Evolutionary conservation across 2,329 filamentous ascomycete species (phyloP).

Genomic region (Rhynchosporium graminicola): DNA sequence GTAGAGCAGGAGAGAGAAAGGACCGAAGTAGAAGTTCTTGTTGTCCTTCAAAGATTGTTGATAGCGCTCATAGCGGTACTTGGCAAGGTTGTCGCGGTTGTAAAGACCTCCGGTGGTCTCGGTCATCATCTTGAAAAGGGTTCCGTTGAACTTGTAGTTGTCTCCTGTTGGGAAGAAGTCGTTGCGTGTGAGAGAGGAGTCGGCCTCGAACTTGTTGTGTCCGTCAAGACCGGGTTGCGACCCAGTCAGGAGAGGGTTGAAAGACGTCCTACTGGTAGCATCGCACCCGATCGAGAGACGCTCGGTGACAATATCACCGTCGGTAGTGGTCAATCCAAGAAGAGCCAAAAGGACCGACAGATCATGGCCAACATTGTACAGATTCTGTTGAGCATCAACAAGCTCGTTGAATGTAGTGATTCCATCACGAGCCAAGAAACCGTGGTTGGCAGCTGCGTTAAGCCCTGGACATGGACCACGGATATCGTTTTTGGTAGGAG

Average conservation of each 20-base stretch:
- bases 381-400: slow-evolving; percentile 35
- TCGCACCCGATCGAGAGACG: slow-evolving; percentile 35
- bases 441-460: slow-evolving; percentile 46
- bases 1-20: slow-evolving; percentile 33
- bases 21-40: slow-evolving; percentile 35
- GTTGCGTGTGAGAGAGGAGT: slow-evolving; percentile 32
- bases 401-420: slow-evolving; percentile 38
- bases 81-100: slow-evolving; percentile 33
- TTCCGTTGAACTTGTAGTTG: slow-evolving; percentile 35
- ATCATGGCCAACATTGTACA: slow-evolving; percentile 34
- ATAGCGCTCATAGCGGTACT: slow-evolving; percentile 40
- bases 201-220: slow-evolving; percentile 34
- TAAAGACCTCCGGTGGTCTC: slow-evolving; percentile 41
- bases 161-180: slow-evolving; percentile 35
- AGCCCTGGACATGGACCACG: slow-evolving; percentile 46
- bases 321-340: slow-evolving; percentile 29
- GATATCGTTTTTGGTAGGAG: slow-evolving; percentile 41
- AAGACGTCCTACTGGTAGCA: slow-evolving; percentile 39
- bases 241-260: slow-evolving; percentile 24
- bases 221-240: slow-evolving; percentile 32
- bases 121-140: slow-evolving; percentile 40
- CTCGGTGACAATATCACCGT: slow-evolving; percentile 33
- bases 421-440: slow-evolving; percentile 44
- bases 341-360: slow-evolving; percentile 30
- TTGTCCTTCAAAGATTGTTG: slow-evolving; percentile 33